Conservation (phyloP, 1,139 yeast genomes). For the Fermentozyma sake region DNA sequence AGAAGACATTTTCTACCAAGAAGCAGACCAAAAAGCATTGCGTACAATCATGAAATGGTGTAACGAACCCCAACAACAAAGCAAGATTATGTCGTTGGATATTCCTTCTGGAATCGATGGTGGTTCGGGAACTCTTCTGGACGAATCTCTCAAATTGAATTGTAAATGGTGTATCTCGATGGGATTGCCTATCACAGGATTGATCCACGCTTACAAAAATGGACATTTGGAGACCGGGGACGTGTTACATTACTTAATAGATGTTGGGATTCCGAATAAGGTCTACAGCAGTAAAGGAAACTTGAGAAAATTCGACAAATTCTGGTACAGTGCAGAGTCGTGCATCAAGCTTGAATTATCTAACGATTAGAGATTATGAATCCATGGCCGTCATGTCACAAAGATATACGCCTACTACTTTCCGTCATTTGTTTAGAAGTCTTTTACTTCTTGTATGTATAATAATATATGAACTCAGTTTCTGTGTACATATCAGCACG, state of each 20-base stretch:
- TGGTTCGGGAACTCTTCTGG: conserved; percentile 62
- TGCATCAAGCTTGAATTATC: conserved; percentile 23
- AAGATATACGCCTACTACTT: too few species aligned
- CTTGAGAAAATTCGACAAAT: conserved; percentile 41
- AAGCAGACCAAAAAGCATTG: conserved; percentile 40
- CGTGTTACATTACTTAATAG: conserved; percentile 60
- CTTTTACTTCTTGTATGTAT: conserved; percentile 1
- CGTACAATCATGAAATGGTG: conserved; percentile 62
- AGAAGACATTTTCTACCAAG: conserved; percentile 40
- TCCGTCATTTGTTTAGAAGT: too few species aligned
- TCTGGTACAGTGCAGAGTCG: conserved; percentile 40
- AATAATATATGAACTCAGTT: neutral
- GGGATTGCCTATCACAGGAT: conserved; percentile 71
- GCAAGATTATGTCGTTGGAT: conserved; percentile 65
- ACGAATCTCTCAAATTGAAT: conserved; percentile 22
- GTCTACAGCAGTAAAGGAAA: conserved; percentile 38
- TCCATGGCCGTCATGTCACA: too few species aligned
- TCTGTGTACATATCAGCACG: too few species aligned
- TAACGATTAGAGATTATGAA: too few species aligned
- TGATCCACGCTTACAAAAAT: conserved; percentile 55
- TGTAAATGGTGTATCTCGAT: conserved; percentile 61
- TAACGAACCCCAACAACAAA: conserved; percentile 44
- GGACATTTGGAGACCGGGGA: conserved; percentile 31
- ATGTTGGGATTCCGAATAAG: conserved; percentile 64
- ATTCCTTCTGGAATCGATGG: conserved; percentile 85